Evolutionary conservation across 257 asterid species (phyloP), one percentile per base, ranked within the genome.

Genomic region (Craterostigma plantagineum): DNA sequence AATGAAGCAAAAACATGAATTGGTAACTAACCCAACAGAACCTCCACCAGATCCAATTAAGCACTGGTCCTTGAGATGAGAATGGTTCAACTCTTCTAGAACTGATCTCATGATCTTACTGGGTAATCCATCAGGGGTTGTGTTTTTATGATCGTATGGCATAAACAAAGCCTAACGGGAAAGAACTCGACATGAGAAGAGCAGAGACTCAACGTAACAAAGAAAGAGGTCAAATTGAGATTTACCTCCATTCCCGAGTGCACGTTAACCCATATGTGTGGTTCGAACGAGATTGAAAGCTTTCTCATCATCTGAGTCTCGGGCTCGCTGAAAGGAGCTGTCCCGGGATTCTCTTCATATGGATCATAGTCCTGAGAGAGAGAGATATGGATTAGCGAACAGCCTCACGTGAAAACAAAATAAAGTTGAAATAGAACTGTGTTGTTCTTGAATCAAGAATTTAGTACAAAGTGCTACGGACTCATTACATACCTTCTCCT

Each of bases 171-270:
- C 98, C 98, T 90, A 50, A 16, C 48, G 7, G 54, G 33, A 11
- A 45, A 23, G n/a, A 7, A 10, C n/a, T 14, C 37, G 33, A 8
- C 11, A 33, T n/a, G 7, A 11, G 35, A 7, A 13, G 16, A 39
- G 9, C 33, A 11, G 14, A 18, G 50, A 2, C 3, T 9, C 16
- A 41, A 8, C 10, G 4, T 15, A 11, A 16, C 45, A 9, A 55
- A 14, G 15, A 56, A 18, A 37, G 35, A 41, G 14, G 17, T 56
- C 27, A 36, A 30, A 41, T 42, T 52, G 54, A 50, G 43, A 50
- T 64, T 52, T 72, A 73, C 98, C 85, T 90, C 98, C 95, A 90
- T 87, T 45, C 98, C 95, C n/a, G 95, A 87, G 63, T 90, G 95
- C 71, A 79, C 95, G 59, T 79, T 90, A 38, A 77, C 98, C 98